Evolutionary conservation across 345 rosid species (phyloP), one percentile per base, ranked within the genome.

Genomic region (Kandelia obovata): DNA sequence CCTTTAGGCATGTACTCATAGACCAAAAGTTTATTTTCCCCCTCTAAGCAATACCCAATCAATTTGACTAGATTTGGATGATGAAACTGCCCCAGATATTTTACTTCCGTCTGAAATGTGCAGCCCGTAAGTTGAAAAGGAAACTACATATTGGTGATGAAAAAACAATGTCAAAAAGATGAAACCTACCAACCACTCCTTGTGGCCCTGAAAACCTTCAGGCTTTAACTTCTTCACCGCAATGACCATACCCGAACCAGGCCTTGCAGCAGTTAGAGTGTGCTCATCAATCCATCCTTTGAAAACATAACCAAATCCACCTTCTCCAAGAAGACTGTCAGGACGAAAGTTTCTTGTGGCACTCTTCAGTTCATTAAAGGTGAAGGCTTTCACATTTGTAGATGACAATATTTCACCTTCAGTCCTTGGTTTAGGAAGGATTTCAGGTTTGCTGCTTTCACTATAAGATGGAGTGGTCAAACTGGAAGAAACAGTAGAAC

Each of bases 261-360:
- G 73, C 73, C 72, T 85, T 62, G 79, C 69, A 35, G 80, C 66
- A 57, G 57, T 70, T 23, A 81, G 72, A 5, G 83, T 76, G 46
- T 79, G 77, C 58, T 74, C 82, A 74, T 83, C 85, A 67, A 90
- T 62, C 89, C 91, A 92, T 19, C 98, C 97, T 70, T 87, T 89
- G 82, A 83, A 85, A 53, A 92, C 98, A 76, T 61, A 79, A 1
- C 97, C 98, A 69, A 93, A 93, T 23, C 98, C 98, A 64, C 98
- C 98, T 86, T 91, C 92, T 9, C 98, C 98, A 51, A 93, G 71
- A 26, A 89, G 79, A 80, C 82, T 74, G 34, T 86, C 90, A 0
- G 78, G 69, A 65, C 81, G 75, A 77, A 93, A 93, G 75, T 87
- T 87, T 73, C 83, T 76, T 5, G 97, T 86, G 17, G 97, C 92